phyloP scores from a whole-genome alignment of 805 yeast species.

The Grigorovia yakushimaensis region DNA sequence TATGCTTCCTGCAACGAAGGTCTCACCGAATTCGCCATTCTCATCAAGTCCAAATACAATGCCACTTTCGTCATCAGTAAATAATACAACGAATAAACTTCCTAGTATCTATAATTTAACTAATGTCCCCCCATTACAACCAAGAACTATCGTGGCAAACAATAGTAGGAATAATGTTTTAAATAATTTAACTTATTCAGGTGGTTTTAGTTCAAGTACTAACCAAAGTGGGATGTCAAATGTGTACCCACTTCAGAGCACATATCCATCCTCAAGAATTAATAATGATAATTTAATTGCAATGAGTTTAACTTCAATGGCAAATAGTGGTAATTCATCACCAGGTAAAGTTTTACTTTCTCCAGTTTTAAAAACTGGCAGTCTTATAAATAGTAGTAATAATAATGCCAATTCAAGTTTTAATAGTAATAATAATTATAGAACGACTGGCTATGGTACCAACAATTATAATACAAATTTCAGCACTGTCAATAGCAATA shows the following conservation, averaged over 20 bases:
- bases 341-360: constrained; percentile 12
- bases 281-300: constrained; percentile 30
- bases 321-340: constrained; percentile 28
- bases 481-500: not conserved
- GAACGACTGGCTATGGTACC: not conserved
- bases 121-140: not conserved
- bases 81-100: not conserved
- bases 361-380: not conserved
- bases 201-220: not conserved
- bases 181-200: not conserved
- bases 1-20: not conserved
- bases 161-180: not conserved
- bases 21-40: not conserved
- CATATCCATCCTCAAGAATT: not conserved
- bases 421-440: constrained; percentile 3
- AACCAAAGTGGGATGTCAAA: not conserved
- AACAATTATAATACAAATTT: not conserved
- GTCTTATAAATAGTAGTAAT: not conserved
- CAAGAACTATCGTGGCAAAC: not conserved
- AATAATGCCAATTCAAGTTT: no score
- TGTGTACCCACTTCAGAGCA: not conserved
- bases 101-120: not conserved
- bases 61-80: not conserved
- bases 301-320: constrained; percentile 29
- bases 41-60: not conserved